phyloP scores from a whole-genome alignment of 495 filamentous ascomycete species.

The Penicillium atrosanguineum region DNA sequence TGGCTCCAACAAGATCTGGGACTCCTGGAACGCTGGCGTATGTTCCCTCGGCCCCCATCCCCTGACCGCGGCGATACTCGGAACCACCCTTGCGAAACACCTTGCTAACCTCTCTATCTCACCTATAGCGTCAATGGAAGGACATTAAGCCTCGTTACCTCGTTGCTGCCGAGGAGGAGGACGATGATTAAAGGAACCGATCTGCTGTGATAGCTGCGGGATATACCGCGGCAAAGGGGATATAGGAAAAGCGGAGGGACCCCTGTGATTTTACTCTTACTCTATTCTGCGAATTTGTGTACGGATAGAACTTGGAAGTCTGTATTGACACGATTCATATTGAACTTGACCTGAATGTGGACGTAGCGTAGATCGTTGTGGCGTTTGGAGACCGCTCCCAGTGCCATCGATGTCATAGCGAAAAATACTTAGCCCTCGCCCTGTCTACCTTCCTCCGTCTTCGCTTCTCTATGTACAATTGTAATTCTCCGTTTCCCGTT shows the following conservation, averaged over 20 bases:
- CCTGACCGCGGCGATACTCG: conserved; percentile 2
- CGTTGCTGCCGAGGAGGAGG: conserved; percentile 57
- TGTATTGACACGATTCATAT: conserved; percentile 22
- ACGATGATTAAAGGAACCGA: conserved; percentile 43
- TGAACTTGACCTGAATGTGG: not conserved
- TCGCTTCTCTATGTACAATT: not conserved
- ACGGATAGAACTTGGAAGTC: conserved; percentile 34
- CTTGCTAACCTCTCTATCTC: conserved; percentile 30
- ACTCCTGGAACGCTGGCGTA: conserved; percentile 85
- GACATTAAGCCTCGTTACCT: conserved; percentile 91
- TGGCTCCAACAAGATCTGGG: conserved; percentile 79
- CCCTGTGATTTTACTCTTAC: conserved; percentile 27
- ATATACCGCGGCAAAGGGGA: conserved; percentile 18
- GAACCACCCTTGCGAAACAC: conserved; percentile 1
- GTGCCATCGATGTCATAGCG: conserved; percentile 29
- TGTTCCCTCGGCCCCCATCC: conserved; percentile 31
- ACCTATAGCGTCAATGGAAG: conserved; percentile 94
- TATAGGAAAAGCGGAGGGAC: conserved; percentile 18
- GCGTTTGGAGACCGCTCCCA: conserved; percentile 24
- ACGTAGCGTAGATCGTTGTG: conserved; percentile 24
- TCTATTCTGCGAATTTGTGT: conserved; percentile 33
- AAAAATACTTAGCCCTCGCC: conserved; percentile 14
- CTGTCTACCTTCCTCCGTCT: not conserved
- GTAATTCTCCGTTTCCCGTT: not conserved
- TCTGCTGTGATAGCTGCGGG: conserved; percentile 4